phyloP scores from a whole-genome alignment of 2,329 filamentous ascomycete species.

The Cryoendolithus antarcticus region DNA sequence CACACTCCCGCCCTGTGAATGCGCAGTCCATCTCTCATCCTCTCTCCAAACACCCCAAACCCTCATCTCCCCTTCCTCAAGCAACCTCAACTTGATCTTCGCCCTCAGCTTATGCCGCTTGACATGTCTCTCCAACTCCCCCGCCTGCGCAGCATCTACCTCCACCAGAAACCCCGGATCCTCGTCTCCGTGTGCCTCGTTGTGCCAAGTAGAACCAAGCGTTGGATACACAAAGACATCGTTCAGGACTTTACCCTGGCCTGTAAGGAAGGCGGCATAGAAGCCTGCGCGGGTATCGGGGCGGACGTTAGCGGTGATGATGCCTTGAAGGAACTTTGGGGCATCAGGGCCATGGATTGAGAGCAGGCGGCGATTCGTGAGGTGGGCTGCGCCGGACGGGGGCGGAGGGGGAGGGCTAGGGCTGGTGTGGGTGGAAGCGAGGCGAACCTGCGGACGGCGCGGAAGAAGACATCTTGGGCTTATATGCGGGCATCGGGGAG shows the following conservation, averaged over 20 bases:
- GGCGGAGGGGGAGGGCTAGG: conserved; percentile 31
- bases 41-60: conserved; percentile 69
- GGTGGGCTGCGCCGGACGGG: conserved; percentile 39
- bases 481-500: conserved; percentile 42
- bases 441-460: background rate
- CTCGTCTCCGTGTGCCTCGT: conserved; percentile 12
- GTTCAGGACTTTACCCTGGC: conserved; percentile 66
- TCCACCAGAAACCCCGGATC: conserved; percentile 63
- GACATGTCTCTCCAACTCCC: conserved; percentile 56
- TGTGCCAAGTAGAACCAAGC: conserved; percentile 22
- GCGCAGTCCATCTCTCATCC: conserved; percentile 24
- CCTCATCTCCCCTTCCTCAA: conserved; percentile 51
- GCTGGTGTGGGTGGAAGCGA: conserved; percentile 2
- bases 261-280: conserved; percentile 78
- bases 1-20: conserved; percentile 9
- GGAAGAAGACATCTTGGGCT: background rate
- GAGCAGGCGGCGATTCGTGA: conserved; percentile 68
- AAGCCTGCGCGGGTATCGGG: conserved; percentile 41
- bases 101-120: conserved; percentile 76
- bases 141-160: conserved; percentile 57
- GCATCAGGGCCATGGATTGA: conserved; percentile 68
- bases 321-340: conserved; percentile 74
- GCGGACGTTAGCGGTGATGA: conserved; percentile 63
- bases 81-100: conserved; percentile 57
- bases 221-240: conserved; percentile 82